Evolutionary conservation across 306 rosid genomes (phyloP), one percentile per base, ranked within the genome.

Genomic region (Vigna angularis): DNA sequence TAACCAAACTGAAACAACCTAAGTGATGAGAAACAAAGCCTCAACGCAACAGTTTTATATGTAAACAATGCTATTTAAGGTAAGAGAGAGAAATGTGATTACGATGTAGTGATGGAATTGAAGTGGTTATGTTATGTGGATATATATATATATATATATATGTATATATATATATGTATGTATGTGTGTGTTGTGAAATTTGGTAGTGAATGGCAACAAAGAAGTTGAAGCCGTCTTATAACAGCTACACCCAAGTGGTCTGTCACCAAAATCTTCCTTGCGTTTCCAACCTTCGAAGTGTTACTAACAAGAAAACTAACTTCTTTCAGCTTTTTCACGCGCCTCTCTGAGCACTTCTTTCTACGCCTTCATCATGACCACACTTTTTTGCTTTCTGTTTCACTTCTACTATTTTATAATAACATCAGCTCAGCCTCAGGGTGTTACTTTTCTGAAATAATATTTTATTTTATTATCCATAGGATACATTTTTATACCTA

Each of bases 281-380:
- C 86, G 87, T 87, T 83, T 85, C 89, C 85, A 78, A 84, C 90
- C 88, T 87, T 85, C 26, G 76, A 84, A 87, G 88, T 81, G 90
- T 85, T 83, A 66, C 83, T 77, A 85, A 83, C 85, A 85, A 82
- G 85, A 89, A 87, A 86, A 83, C 66, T 70, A 68, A 68, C 42
- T 66, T 61, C 42, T 55, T 68, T 56, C n/a, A 42, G 5, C 57
- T 83, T 30, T 50, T 63, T 74, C 90, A 90, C 90, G 90, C 92
- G 80, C 89, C 40, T 73, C 63, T 36, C 13, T 5, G 0, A 47
- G 28, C 79, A 75, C 57, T 85, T 51, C 40, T 77, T 28, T 17
- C 59, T 62, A 83, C 86, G 87, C 79, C 62, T 79, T 67, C 74
- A 82, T 82, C 72, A 49, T 63, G 13, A 40, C 82, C 82, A 81